Evolutionary conservation across 768 basidiomycete species (phyloP).

Genomic region (Naganishia kalamii): DNA sequence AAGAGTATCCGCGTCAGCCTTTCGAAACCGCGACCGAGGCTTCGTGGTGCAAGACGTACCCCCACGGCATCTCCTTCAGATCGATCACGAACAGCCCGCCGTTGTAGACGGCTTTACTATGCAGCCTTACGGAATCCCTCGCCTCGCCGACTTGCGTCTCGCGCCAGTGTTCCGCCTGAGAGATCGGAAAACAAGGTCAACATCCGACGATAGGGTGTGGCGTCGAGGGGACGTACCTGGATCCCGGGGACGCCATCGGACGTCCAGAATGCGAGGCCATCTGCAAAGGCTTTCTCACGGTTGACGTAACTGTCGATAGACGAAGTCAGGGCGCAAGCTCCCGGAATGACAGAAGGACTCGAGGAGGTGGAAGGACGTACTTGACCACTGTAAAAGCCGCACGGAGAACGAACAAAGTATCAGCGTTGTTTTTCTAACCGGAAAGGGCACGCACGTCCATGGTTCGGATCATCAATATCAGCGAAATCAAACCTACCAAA

Average conservation of each 20-base stretch:
- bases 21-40: no score
- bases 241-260: slow-evolving; percentile 38
- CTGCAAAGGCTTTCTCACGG: slow-evolving; percentile 29
- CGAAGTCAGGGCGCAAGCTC: no score
- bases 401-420: neutral
- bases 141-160: slow-evolving; percentile 22
- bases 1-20: neutral
- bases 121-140: slow-evolving; percentile 37
- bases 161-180: slow-evolving; percentile 40
- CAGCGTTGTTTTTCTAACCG: neutral
- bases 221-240: slow-evolving; percentile 29
- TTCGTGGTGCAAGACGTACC: no score
- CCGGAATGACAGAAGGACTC: neutral
- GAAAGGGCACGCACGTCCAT: slow-evolving; percentile 33
- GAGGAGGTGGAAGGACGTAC: neutral
- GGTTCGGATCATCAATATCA: slow-evolving; percentile 33
- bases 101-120: slow-evolving; percentile 35
- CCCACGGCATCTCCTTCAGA: slow-evolving; percentile 42
- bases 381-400: neutral
- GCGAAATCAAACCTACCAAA: slow-evolving; percentile 37
- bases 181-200: neutral
- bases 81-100: slow-evolving; percentile 44
- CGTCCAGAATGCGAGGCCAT: slow-evolving; percentile 42
- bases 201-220: neutral
- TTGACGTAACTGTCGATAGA: slow-evolving; percentile 38